Base-by-base conservation (phyloP, 1,139 yeast genomes). In the Zygosaccharomyces pseudobailii region DNA sequence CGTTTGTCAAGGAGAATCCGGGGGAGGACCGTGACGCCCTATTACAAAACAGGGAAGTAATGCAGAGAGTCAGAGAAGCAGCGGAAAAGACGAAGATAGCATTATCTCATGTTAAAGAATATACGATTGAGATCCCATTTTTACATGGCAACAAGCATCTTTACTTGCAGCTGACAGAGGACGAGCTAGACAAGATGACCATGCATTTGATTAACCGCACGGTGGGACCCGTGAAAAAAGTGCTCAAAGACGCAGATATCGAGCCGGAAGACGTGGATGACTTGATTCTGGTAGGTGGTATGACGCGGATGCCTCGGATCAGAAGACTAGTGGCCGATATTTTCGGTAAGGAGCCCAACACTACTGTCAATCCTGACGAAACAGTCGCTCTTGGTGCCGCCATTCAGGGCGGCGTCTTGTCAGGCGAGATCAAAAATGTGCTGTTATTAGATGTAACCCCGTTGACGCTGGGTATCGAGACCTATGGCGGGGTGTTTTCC, bases 321-420 rank as follows among this genome's bases (percentile, higher is more conserved):
- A 70, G 88, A 49, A 68, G 71, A 28, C 69, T 75, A 0, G 89
- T 85, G 1, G 75, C 72, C 50, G 73, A 74, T 0, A 59, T 79
- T n/a, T 84, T 84, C 61, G 70, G 71, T 5, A 80, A 74, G 55
- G 66, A 70, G 45, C 87, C 89, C 20, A 82, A 78, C 53, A 78
- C 82, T 2, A 74, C 78, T 1, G 85, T 85, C 2, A 85, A 85
- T 56, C 94, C 94, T 1, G 94, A 85, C 63, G 94, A 85, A 64
- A 90, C 92, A 0, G 94, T 85, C 13, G 92, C 92, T 1, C 64
- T 85, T 38, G 94, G 94, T 48, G 94, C 94, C 4, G 92, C 92
- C 2, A 84, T 85, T 50, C 94, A 84, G 66, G 92, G 89, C 22
- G 90, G 88, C 23, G 81, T 84, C 5, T 68, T 84, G 30, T 79